Conservation (phyloP, 495 filamentous ascomycete genomes). For the Aspergillus sclerotiicarbonarius region DNA sequence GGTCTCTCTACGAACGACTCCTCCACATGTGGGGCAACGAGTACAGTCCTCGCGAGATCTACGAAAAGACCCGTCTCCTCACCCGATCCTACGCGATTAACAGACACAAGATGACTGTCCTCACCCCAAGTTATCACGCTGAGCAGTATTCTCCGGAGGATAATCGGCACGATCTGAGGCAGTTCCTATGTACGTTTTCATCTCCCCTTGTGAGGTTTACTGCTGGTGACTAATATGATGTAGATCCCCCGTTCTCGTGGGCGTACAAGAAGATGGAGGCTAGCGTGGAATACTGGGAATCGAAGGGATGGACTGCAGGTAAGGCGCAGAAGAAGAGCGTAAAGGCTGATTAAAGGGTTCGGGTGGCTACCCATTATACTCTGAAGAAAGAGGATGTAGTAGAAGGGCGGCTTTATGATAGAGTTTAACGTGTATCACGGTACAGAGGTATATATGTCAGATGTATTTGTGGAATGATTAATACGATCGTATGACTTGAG, state of each 20-base stretch:
- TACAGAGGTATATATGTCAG: not conserved
- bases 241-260: constrained; percentile 40
- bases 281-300: constrained; percentile 39
- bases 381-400: not conserved
- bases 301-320: constrained; percentile 36
- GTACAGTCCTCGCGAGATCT: constrained; percentile 40
- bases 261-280: constrained; percentile 45
- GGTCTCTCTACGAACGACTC: constrained; percentile 65
- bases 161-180: constrained; percentile 66
- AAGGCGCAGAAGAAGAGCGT: constrained; percentile 43
- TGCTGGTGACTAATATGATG: not conserved
- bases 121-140: constrained; percentile 60
- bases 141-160: constrained; percentile 62
- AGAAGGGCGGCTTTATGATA: not conserved
- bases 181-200: constrained; percentile 46
- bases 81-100: constrained; percentile 56
- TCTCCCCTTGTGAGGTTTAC: not conserved
- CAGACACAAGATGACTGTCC: constrained; percentile 65
- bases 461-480: not conserved
- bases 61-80: constrained; percentile 68
- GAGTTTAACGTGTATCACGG: not conserved
- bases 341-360: constrained; percentile 34
- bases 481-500: too few species aligned
- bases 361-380: too few species aligned
- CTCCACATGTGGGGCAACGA: constrained; percentile 67